A percentile compares a stretch with the other conserved stretches of the same genome.
These are phyloP conservation scores for Trichoderma hamatum DNA, from an alignment of 2,329 filamentous ascomycete species.

Conservation along the genomic window DNA sequence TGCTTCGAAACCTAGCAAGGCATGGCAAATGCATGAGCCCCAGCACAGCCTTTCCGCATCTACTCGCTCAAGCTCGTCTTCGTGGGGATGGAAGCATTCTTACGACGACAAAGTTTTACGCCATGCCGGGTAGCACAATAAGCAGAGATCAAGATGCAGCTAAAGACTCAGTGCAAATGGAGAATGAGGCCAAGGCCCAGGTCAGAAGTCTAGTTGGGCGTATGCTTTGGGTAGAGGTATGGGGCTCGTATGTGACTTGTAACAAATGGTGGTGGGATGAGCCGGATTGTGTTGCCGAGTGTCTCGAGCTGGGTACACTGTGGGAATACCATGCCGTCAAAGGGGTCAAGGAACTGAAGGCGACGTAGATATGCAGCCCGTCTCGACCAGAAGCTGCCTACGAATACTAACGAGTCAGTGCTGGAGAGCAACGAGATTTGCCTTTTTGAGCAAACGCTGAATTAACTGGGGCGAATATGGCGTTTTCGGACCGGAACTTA, in stretches of 20 bases:
- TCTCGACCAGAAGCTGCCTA: neutral
- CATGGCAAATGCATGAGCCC: slow-evolving; percentile 64
- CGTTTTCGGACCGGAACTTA: neutral
- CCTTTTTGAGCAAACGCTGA: neutral
- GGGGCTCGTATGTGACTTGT: slow-evolving; percentile 56
- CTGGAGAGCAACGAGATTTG: neutral
- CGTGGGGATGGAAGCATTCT: slow-evolving; percentile 51
- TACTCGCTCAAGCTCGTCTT: slow-evolving; percentile 60
- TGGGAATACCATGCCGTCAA: slow-evolving; percentile 64
- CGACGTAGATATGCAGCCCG: neutral
- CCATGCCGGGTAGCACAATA: slow-evolving; percentile 42
- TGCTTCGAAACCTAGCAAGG: slow-evolving; percentile 61
- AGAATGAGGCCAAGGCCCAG: slow-evolving; percentile 46
- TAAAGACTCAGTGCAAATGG: slow-evolving; percentile 21
- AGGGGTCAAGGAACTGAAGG: slow-evolving; percentile 50
- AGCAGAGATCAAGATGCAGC: slow-evolving; percentile 15
- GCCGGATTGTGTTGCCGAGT: slow-evolving; percentile 57
- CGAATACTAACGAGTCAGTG: neutral
- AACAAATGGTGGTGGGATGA: slow-evolving; percentile 67
- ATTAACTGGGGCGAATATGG: neutral
- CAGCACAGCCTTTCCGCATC: slow-evolving; percentile 59
- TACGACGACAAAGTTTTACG: slow-evolving; percentile 54
- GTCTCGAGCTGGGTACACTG: slow-evolving; percentile 54
- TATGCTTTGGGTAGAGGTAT: slow-evolving; percentile 64
- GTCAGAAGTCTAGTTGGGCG: slow-evolving; percentile 57